Evolutionary conservation across 768 basidiomycete genomes (phyloP), one percentile per base, ranked within the genome.

Genomic region (Kwoniella sp.): DNA sequence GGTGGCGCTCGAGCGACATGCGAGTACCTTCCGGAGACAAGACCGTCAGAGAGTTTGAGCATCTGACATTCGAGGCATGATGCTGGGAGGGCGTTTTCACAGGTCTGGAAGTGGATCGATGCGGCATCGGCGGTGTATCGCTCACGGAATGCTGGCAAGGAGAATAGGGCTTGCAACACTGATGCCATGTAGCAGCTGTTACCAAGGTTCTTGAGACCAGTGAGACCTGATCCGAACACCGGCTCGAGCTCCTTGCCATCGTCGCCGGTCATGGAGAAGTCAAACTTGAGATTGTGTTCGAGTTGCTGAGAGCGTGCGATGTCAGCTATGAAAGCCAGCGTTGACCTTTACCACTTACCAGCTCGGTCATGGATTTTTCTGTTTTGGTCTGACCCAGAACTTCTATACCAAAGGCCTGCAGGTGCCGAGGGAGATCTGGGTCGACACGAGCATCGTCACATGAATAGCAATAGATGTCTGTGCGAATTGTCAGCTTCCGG

Each of bases 171-270:
- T 75, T 98, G 93, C 0, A 98, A 74, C 10, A 89, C 85, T 0
- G 91, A 95, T 1, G 92, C 89, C 84, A 99, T 93, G 77, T 99
- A 99, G 73, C 93, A 99, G 70, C 91, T 90, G 74, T 98, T 98
- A 1, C 93, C 95, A 1, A 99, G 81, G 71, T 99, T 98, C 20
- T 83, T 77, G 0, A 98, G 77, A 1, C 95, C 95, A 0, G 93
- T 98, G 25, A 92, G 71, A 0, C 89, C 88, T 3, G 86, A 82
- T 0, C 95, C 95, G 69, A 86, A 91, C 10, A 96, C 77, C 0
- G 91, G 91, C 59, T 88, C 82, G 5, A 96, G 78, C 1, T 89
- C 87, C 26, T 86, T 84, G 1, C 92, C 93, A 46, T 88, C 84
- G 52, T 91, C 88, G 17, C 80, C 82, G 0, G 86, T 88, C 52